These are phyloP conservation scores for Fusarium miscanthi DNA, from an alignment of 2,329 filamentous ascomycete genomes.

Conservation along the genomic window DNA sequence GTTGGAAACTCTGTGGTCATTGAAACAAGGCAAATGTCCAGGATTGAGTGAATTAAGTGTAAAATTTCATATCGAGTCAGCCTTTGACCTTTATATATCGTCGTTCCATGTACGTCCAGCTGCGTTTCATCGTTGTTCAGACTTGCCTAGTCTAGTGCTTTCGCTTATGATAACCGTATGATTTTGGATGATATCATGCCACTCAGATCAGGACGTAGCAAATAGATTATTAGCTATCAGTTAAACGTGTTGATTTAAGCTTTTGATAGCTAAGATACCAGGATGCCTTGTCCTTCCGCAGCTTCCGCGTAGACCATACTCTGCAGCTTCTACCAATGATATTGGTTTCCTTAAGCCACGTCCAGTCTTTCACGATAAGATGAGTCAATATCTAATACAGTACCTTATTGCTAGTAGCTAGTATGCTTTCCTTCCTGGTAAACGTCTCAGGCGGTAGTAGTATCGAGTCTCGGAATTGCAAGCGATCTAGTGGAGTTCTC, in stretches of 20 bases:
- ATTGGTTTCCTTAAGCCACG: background rate
- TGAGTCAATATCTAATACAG: rapidly evolving
- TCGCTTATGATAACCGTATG: background rate
- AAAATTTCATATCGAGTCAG: rapidly evolving
- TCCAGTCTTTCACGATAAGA: background rate
- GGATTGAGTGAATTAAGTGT: background rate
- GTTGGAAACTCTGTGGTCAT: background rate
- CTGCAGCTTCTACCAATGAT: background rate
- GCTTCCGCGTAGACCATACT: background rate
- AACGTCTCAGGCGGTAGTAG: background rate
- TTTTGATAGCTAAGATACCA: background rate
- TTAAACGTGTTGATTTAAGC: background rate
- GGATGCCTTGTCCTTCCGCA: background rate
- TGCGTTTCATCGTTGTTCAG: background rate
- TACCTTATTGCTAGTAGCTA: background rate
- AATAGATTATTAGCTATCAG: background rate
- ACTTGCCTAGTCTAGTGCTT: background rate
- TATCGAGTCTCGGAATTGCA: background rate
- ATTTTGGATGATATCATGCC: background rate
- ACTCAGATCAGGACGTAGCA: background rate
- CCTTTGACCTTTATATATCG: background rate
- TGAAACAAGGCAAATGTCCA: background rate
- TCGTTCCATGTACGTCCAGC: background rate
- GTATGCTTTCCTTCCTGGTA: background rate
- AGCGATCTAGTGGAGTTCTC: background rate